Conservation (phyloP, 2,329 filamentous ascomycete species). For the Pleochaeta shiraiana region DNA sequence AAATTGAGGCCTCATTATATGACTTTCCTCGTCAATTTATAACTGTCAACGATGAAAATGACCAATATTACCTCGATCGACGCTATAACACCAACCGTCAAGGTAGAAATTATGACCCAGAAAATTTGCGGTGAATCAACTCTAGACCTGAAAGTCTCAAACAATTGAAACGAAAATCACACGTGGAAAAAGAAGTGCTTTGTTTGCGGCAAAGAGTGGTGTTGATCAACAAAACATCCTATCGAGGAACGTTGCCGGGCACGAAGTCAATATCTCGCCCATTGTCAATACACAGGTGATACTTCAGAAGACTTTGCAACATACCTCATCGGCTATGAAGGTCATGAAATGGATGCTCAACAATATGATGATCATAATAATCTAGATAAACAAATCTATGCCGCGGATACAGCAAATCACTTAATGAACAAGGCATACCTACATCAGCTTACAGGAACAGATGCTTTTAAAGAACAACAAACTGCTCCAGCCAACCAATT, state of each 20-base stretch:
- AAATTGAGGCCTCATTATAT: not conserved
- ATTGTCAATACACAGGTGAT: not conserved
- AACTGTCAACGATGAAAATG: not conserved
- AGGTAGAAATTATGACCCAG: not conserved
- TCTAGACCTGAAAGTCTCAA: not conserved
- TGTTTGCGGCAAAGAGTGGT: not conserved
- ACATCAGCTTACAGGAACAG: not conserved
- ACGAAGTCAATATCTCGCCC: not conserved
- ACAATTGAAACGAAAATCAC: not conserved
- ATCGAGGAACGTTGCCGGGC: not conserved
- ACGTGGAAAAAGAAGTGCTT: conserved; percentile 3
- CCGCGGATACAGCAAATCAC: not conserved
- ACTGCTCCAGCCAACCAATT: not conserved
- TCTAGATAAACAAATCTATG: not conserved
- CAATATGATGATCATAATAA: not conserved
- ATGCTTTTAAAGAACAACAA: not conserved
- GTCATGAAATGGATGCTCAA: conserved; percentile 2
- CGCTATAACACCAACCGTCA: not conserved
- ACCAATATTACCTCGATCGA: not conserved
- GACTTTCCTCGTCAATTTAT: not conserved
- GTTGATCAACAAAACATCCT: not conserved
- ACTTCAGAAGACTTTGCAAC: conserved; percentile 4
- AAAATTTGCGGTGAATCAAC: not conserved
- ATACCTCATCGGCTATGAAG: not conserved
- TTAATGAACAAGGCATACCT: not conserved